Conservation (phyloP, 1,284 basidiomycete genomes). For the Naganishia albida region DNA sequence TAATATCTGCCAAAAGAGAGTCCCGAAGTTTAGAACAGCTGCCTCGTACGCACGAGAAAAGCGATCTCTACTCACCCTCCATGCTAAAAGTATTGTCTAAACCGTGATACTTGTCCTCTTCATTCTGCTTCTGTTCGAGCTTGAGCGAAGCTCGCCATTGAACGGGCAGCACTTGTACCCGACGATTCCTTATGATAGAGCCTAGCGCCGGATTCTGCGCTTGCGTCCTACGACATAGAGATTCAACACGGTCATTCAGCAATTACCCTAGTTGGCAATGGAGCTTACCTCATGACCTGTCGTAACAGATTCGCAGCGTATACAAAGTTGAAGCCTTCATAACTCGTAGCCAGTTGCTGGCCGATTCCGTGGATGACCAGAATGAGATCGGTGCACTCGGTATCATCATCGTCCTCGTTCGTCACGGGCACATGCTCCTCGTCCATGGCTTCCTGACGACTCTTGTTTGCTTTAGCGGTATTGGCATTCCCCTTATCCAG, state of each 20-base stretch:
- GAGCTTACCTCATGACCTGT: constrained; percentile 53
- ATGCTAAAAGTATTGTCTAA: constrained; percentile 58
- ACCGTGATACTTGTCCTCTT: constrained; percentile 55
- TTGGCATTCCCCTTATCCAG: constrained; percentile 30
- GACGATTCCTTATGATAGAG: constrained; percentile 56
- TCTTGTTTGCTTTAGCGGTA: constrained; percentile 24
- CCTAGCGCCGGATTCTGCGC: constrained; percentile 53
- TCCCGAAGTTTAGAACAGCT: neutral
- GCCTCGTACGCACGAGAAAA: neutral
- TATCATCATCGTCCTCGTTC: constrained; percentile 47
- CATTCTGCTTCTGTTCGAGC: constrained; percentile 53
- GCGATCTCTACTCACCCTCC: constrained; percentile 43
- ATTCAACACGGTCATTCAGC: constrained; percentile 6
- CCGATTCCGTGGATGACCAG: constrained; percentile 59
- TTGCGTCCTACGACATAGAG: constrained; percentile 49
- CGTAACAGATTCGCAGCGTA: constrained; percentile 58
- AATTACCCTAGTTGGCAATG: too few relatives aligned
- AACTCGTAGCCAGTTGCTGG: constrained; percentile 55
- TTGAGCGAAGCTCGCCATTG: constrained; percentile 60
- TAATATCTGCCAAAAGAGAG: constrained; percentile 53
- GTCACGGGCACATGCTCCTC: constrained; percentile 51
- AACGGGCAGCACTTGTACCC: constrained; percentile 59
- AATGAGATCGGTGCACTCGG: constrained; percentile 56
- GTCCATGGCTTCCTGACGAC: constrained; percentile 41
- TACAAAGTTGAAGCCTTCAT: constrained; percentile 59